These are phyloP conservation scores for Tetragonia tetragonoides DNA, from an alignment of 148 eudicot genomes.

Conservation along the genomic window DNA sequence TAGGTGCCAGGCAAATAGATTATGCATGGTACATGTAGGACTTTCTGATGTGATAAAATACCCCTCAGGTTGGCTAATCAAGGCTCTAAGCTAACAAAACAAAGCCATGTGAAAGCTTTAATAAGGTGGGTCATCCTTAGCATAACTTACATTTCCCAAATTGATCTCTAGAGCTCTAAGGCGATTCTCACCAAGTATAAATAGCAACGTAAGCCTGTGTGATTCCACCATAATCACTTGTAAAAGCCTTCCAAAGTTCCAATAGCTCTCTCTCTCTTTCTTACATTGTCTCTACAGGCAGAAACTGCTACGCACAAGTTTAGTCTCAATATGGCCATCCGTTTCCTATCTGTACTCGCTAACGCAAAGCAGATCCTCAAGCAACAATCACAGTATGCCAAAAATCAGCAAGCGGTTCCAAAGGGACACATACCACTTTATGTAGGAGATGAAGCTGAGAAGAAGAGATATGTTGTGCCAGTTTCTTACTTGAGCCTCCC, in stretches of 20 bases:
- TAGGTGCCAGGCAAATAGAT: too few species aligned
- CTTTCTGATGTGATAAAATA: too few species aligned
- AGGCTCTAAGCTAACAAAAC: not conserved
- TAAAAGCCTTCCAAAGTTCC: not conserved
- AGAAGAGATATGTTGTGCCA: slow-evolving; percentile 27
- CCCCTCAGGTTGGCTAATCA: too few species aligned
- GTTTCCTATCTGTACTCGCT: not conserved
- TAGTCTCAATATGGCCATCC: slow-evolving; percentile 8
- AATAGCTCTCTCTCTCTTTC: not conserved
- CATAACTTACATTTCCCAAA: not conserved
- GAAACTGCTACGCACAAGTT: not conserved
- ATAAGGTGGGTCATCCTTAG: not conserved
- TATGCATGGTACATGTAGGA: too few species aligned
- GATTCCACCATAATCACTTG: not conserved
- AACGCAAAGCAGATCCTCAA: slow-evolving; percentile 13
- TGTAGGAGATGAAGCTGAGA: slow-evolving; percentile 16
- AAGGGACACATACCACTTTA: slow-evolving; percentile 10
- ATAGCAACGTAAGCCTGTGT: not conserved
- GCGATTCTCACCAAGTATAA: not conserved
- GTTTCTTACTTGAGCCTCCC: slow-evolving; percentile 22
- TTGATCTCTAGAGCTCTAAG: not conserved
- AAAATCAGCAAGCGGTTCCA: slow-evolving; percentile 6
- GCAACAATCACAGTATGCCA: not conserved
- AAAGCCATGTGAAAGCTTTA: not conserved
- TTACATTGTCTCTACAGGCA: not conserved